Percentiles rank a stretch among this genome's conserved stretches.
Evolutionary conservation across 2,329 filamentous ascomycete genomes (phyloP).

Genomic region (Neonectria hederae): DNA sequence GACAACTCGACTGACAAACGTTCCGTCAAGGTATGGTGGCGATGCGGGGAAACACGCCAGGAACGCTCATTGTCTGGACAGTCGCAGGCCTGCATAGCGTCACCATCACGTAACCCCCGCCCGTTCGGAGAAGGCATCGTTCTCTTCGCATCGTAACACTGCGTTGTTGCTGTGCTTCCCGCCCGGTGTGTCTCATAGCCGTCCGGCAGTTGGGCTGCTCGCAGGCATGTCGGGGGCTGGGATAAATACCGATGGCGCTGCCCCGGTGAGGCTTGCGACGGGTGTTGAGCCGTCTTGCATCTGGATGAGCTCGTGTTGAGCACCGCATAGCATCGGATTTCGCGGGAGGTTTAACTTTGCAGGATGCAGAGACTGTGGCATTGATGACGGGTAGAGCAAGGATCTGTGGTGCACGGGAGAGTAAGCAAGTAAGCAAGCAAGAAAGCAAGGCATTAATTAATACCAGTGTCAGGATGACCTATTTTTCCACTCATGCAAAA

Average conservation of each 20-base stretch:
- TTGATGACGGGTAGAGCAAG: background rate
- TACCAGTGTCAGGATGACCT: background rate
- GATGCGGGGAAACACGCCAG: slow-evolving; percentile 31
- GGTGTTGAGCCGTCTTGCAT: background rate
- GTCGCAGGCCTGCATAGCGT: slow-evolving; percentile 22
- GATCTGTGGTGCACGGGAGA: background rate
- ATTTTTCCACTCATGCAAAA: background rate
- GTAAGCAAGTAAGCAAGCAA: background rate
- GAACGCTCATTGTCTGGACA: slow-evolving; percentile 21
- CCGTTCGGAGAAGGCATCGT: background rate
- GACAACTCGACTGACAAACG: slow-evolving; percentile 38
- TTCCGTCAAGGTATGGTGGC: background rate
- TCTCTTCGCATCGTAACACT: background rate
- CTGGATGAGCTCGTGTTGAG: background rate
- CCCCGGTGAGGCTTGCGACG: background rate
- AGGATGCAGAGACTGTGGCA: background rate
- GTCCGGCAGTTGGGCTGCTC: background rate
- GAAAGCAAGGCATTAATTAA: background rate
- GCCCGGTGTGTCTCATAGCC: background rate
- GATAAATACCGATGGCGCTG: slow-evolving; percentile 32
- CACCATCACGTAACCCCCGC: slow-evolving; percentile 39
- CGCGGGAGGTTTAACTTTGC: background rate
- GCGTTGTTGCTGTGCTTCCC: background rate
- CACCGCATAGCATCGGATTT: background rate
- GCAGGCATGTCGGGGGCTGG: background rate